Conservation (phyloP, 2,329 filamentous ascomycete species). For the Calonectria crousiana region DNA sequence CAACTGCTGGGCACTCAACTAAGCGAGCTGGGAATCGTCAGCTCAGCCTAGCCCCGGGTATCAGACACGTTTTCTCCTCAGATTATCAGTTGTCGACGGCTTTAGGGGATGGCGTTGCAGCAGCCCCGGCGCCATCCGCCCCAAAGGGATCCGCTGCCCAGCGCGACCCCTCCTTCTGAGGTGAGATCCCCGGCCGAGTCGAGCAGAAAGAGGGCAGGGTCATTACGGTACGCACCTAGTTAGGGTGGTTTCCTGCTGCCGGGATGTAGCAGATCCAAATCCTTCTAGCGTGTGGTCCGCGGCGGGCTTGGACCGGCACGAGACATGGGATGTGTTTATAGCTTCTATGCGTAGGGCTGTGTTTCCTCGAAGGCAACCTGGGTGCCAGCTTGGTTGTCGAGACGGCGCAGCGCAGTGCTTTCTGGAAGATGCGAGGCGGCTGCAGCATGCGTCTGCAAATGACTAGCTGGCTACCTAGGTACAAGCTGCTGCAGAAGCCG, state of each 20-base stretch:
- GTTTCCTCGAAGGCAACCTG: background rate
- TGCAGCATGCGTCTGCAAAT: conserved; percentile 9
- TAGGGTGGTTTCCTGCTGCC: conserved; percentile 1
- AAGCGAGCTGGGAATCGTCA: conserved; percentile 19
- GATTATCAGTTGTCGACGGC: conserved; percentile 14
- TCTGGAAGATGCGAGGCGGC: conserved; percentile 13
- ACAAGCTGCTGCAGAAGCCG: conserved; percentile 11
- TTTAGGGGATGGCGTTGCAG: conserved; percentile 11
- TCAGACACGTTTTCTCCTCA: background rate
- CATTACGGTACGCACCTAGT: conserved; percentile 4
- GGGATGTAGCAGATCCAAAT: conserved; percentile 10
- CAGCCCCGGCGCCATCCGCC: conserved; percentile 24
- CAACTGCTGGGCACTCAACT: background rate
- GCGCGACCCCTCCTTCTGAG: conserved; percentile 17
- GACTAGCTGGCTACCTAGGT: conserved; percentile 14
- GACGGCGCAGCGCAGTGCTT: conserved; percentile 8
- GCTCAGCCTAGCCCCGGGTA: conserved; percentile 14
- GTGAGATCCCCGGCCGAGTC: conserved; percentile 11
- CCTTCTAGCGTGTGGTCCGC: conserved; percentile 3
- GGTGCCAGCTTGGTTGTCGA: background rate
- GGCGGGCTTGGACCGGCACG: background rate
- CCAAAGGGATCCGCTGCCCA: conserved; percentile 13
- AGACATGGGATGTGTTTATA: background rate
- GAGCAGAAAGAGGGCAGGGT: background rate
- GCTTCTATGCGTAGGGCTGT: background rate